Percentiles rank a stretch among this genome's conserved stretches.
phyloP scores from a whole-genome alignment of 2,329 filamentous ascomycete species.

The Berkeleyomyces rouxiae region DNA sequence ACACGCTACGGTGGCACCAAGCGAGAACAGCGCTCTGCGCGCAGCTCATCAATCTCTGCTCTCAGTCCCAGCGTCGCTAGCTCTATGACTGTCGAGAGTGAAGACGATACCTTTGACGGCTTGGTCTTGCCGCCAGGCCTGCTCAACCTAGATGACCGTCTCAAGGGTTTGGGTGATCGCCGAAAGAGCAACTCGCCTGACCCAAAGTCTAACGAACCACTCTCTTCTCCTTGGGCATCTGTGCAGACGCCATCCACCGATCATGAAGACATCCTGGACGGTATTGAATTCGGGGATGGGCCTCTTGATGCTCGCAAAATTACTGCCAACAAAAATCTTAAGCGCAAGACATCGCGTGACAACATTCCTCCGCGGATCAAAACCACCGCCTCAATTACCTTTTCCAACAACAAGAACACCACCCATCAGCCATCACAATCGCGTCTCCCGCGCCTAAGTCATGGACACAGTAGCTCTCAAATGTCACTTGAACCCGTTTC shows the following conservation, averaged over 20 bases:
- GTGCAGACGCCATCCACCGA: slow-evolving; percentile 24
- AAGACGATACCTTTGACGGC: slow-evolving; percentile 85
- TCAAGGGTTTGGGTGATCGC: slow-evolving; percentile 43
- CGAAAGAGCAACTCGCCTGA: slow-evolving; percentile 44
- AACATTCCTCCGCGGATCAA: slow-evolving; percentile 55
- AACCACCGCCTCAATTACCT: slow-evolving; percentile 72
- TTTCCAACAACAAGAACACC: slow-evolving; percentile 57
- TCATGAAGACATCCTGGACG: slow-evolving; percentile 67
- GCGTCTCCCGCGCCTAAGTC: slow-evolving; percentile 59
- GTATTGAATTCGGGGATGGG: slow-evolving; percentile 71
- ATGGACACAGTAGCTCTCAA: slow-evolving; percentile 46
- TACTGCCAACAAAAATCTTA: slow-evolving; percentile 80
- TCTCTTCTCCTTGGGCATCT: slow-evolving; percentile 13
- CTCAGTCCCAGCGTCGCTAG: slow-evolving; percentile 88
- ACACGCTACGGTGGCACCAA: slow-evolving; percentile 78
- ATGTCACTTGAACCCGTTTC: slow-evolving; percentile 83
- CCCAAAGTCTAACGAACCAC: slow-evolving; percentile 17
- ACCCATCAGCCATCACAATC: slow-evolving; percentile 29
- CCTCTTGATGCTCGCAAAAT: slow-evolving; percentile 64
- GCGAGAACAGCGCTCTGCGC: slow-evolving; percentile 59
- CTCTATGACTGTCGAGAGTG: slow-evolving; percentile 79
- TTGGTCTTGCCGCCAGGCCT: slow-evolving; percentile 70
- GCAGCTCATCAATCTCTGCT: slow-evolving; percentile 75
- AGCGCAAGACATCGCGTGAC: slow-evolving; percentile 57
- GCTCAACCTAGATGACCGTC: slow-evolving; percentile 61